These are phyloP conservation scores for Cordyceps pruinosa DNA, from an alignment of 2,329 filamentous ascomycete species.

Conservation along the genomic window DNA sequence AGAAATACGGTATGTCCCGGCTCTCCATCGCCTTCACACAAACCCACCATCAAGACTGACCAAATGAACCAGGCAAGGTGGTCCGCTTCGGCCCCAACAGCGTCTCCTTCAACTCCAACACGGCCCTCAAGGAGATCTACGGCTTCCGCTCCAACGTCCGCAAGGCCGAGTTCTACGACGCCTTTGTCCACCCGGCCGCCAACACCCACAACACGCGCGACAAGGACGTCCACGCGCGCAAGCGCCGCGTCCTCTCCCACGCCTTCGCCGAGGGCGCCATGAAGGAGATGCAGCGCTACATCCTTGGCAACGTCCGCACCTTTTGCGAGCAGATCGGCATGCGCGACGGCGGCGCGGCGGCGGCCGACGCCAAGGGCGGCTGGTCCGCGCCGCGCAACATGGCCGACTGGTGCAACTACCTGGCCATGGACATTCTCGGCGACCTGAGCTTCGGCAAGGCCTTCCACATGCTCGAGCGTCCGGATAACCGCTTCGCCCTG, in stretches of 20 bases:
- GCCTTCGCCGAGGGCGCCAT: slow-evolving; percentile 62
- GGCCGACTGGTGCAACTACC: slow-evolving; percentile 55
- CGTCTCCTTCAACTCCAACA: slow-evolving; percentile 68
- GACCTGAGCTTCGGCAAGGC: slow-evolving; percentile 56
- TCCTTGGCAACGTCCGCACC: slow-evolving; percentile 58
- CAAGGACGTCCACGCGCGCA: slow-evolving; percentile 61
- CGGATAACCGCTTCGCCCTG: slow-evolving; percentile 59
- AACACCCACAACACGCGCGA: slow-evolving; percentile 70
- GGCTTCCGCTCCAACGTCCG: slow-evolving; percentile 56
- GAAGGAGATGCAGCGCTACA: slow-evolving; percentile 61
- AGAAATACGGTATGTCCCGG: slow-evolving; percentile 54
- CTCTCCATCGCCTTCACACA: neutral
- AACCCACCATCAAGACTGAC: neutral
- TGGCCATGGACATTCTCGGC: slow-evolving; percentile 56
- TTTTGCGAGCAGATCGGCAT: slow-evolving; percentile 54
- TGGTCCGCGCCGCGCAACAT: slow-evolving; percentile 56
- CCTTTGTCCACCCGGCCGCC: slow-evolving; percentile 62
- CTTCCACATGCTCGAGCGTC: slow-evolving; percentile 53
- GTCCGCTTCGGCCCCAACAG: slow-evolving; percentile 76
- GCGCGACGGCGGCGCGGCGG: slow-evolving; percentile 33
- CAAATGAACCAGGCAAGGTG: slow-evolving; percentile 40
- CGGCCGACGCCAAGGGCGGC: slow-evolving; percentile 39
- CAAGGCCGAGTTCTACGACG: slow-evolving; percentile 68
- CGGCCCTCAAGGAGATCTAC: slow-evolving; percentile 61
- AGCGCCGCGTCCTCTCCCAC: slow-evolving; percentile 64